Evolutionary conservation across 2,329 filamentous ascomycete genomes (phyloP), one percentile per base, ranked within the genome.

Genomic region (Didymella exigua): DNA sequence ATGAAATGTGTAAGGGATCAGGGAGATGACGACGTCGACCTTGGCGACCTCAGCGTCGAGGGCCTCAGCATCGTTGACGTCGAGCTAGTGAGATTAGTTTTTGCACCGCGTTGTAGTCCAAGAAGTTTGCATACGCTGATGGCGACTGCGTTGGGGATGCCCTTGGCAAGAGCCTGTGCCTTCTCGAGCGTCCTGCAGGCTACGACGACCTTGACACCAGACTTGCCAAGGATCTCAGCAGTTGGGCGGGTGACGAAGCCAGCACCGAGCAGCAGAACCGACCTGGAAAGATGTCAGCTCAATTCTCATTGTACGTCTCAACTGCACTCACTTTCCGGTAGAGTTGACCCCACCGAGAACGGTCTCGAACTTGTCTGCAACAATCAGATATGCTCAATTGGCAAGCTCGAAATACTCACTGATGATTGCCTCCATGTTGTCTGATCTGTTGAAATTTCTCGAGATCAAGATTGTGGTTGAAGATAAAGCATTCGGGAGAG

Each of bases 41-140:
- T 96, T 86, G 72, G 83, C 86, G 56, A 96, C 85, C 71, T 87
- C 91, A 48, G 86, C 85, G 70, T 97, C 92, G 55, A 98, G 86
- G 29, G 90, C 91, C 54, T 82, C 76, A 44, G 83, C 84, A 75
- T 96, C 81, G 71, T 78, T 88, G 65, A 96, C 93, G 74, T 98
- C 91, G 73, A 98, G 86, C 51, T 90, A 86, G 10, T 1, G 13
- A 34, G 13, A 44, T 71, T 45, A 72, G 66, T 13, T 4, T 24
- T 10, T 34, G 23, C 18, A 13, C 24, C 16, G 19, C 18, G 5
- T n/a, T 1, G 16, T n/a, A 6, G 13, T 16, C 7, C 2, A 14
- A 14, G n/a, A 13, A 6, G 4, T 8, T 23, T 34, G 19, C 58
- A 21, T 69, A 74, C 71, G 63, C 71, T 75, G 78, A 96, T 89